Base-by-base conservation (phyloP, 192 early-diverging fungal genomes). In the Pilaira anomala region DNA sequence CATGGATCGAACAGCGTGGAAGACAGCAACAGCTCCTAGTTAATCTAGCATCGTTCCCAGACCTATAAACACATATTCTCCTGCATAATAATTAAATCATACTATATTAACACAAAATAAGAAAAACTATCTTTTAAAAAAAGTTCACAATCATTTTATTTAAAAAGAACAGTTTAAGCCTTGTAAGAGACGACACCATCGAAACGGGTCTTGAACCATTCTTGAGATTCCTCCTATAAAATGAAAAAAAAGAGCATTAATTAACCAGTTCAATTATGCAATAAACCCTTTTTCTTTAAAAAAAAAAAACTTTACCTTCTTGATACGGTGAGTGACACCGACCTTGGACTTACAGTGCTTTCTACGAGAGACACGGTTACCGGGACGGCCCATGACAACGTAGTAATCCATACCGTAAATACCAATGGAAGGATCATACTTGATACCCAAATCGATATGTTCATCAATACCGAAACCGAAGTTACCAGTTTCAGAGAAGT, bases 381-480 rank as follows among this genome's bases (percentile, higher is more conserved):
- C 97, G 65, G 95, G 94, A 73, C 97, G 92, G 68, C 91, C 91
- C 93, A 99, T 95, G 78, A 93, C 92, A 72, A 96, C 90, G 87
- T 94, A 98, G 81, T 97, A 99, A 86, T 99, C 97, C 91, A 98
- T 95, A 87, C 85, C 87, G 78, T 93, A 95, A 72, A 95, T 93
- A 89, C 95, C 96, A 69, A 98, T 97, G 76, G 88, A 87, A 63
- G 96, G 94, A 80, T 97, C 97, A 85, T 98, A 98, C 89, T 99
- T 98, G 88, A 99, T 98, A 78, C 95, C 96, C 80, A 99, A 87
- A 86, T 98, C 97, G 71, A 99, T 99, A 88, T 99, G 97, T 85
- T 99, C 97, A 77, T 97, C 90, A 84, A 99, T 93, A 95, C 97
- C 97, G 83, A 98, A 99, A 73, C 97, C 97, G 73, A 99, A 99